Conservation (phyloP, 805 yeast genomes). For the Pichia exigua region DNA sequence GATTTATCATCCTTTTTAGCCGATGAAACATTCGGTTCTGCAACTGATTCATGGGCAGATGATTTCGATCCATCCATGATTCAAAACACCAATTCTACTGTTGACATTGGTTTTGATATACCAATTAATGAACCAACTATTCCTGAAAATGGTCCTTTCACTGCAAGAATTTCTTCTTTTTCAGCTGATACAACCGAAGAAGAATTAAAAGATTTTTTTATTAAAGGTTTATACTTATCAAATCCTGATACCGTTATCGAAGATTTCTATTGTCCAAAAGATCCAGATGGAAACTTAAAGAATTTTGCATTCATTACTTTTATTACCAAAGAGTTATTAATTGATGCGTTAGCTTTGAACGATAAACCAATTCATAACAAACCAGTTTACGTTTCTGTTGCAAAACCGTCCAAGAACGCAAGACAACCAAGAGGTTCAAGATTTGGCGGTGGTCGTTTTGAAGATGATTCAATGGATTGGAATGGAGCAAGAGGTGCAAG, state of each 20-base stretch:
- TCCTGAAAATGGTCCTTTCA: slow-evolving; percentile 87
- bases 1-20: slow-evolving; percentile 79
- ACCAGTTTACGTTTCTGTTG: slow-evolving; percentile 47
- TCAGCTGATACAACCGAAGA: slow-evolving; percentile 74
- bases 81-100: slow-evolving; percentile 6
- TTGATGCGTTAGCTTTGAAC: slow-evolving; percentile 42
- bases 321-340: slow-evolving; percentile 36
- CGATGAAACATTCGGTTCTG: slow-evolving; percentile 61
- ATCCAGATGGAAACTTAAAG: slow-evolving; percentile 52
- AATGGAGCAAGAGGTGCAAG: slow-evolving; percentile 37
- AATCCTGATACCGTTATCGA: slow-evolving; percentile 45
- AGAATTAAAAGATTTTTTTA: slow-evolving; percentile 52
- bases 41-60: slow-evolving; percentile 70
- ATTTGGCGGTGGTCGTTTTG: slow-evolving; percentile 3
- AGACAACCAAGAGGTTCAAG: slow-evolving; percentile 19
- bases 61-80: slow-evolving; percentile 48
- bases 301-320: slow-evolving; percentile 52
- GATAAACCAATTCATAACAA: slow-evolving; percentile 40
- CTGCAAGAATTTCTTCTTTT: slow-evolving; percentile 81
- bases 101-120: slow-evolving; percentile 9
- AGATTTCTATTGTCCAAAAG: slow-evolving; percentile 68
- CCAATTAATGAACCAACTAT: slow-evolving; percentile 35
- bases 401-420: slow-evolving; percentile 46
- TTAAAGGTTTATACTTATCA: slow-evolving; percentile 40
- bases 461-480: slow-evolving; percentile 52